Percentiles rank a stretch among this genome's conserved stretches.
phyloP scores from a whole-genome alignment of 768 basidiomycete genomes.

The Psilocybe cyanescens region DNA sequence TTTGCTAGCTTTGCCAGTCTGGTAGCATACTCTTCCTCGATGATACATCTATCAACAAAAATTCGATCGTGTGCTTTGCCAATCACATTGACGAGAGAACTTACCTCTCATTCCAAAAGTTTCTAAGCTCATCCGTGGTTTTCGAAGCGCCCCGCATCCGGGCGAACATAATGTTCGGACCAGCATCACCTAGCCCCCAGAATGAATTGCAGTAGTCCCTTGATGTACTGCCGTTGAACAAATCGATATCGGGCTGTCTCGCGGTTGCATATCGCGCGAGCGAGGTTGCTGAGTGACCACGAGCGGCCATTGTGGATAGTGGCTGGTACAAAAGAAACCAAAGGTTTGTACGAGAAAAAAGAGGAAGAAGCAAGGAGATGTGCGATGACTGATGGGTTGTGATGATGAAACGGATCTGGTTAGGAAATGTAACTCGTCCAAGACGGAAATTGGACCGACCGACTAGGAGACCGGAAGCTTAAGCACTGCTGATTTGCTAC shows the following conservation, averaged over 20 bases:
- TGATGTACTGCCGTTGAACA: conserved; percentile 39
- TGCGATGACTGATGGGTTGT: conserved; percentile 10
- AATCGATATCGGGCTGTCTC: conserved; percentile 50
- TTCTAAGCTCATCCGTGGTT: conserved; percentile 87
- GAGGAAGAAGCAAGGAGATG: conserved; percentile 9
- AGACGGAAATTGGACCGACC: conserved; percentile 3
- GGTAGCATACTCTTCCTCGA: conserved; percentile 95
- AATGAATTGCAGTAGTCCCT: conserved; percentile 95
- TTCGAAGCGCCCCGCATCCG: conserved; percentile 83
- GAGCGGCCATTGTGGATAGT: conserved; percentile 53
- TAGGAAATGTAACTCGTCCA: conserved; percentile 2
- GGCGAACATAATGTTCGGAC: conserved; percentile 87
- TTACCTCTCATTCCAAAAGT: conserved; percentile 94
- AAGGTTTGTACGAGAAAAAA: conserved; percentile 10
- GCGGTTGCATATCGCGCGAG: conserved; percentile 63
- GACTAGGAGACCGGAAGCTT: not conserved
- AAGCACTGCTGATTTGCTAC: not conserved
- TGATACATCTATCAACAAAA: conserved; percentile 59
- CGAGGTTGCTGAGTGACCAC: conserved; percentile 71
- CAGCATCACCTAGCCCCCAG: conserved; percentile 87
- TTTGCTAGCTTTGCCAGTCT: conserved; percentile 81
- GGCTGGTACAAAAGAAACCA: not conserved
- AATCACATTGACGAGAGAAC: conserved; percentile 25
- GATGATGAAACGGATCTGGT: conserved; percentile 14
- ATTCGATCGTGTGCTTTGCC: conserved; percentile 12